Conservation (phyloP, 75 land plant genomes). For the Selaginella tamariscina region DNA sequence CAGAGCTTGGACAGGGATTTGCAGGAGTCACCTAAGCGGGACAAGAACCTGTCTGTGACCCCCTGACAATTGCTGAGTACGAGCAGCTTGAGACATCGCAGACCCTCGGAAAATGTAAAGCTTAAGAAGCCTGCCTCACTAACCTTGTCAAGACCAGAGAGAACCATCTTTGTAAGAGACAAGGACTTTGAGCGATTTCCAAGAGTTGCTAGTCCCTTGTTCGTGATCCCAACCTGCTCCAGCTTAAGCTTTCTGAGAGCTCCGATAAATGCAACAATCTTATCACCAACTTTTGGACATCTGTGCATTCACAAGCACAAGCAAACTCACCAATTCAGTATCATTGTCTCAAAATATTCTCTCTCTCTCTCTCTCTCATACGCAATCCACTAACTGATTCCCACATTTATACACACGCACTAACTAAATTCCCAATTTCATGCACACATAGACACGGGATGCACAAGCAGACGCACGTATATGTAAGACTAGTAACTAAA, state of each 20-base stretch:
- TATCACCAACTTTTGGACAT: constrained; percentile 60
- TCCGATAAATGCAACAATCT: constrained; percentile 30
- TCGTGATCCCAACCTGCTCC: constrained; percentile 41
- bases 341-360: too few relatives aligned
- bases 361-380: too few relatives aligned
- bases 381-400: too few relatives aligned
- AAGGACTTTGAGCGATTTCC: constrained; percentile 52
- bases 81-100: background rate
- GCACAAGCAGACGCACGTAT: too few relatives aligned
- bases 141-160: background rate
- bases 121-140: background rate
- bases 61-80: background rate
- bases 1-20: constrained; percentile 24
- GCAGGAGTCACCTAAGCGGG: background rate
- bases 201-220: constrained; percentile 50
- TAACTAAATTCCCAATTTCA: too few relatives aligned
- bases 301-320: constrained; percentile 50
- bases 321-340: too few relatives aligned
- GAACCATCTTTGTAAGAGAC: background rate
- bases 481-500: too few relatives aligned
- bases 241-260: constrained; percentile 55
- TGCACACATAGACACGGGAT: too few relatives aligned
- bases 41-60: background rate
- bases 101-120: background rate
- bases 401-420: too few relatives aligned